Evolutionary conservation across 2,329 filamentous ascomycete genomes (phyloP).

Genomic region (Hymenoscyphus repandus): DNA sequence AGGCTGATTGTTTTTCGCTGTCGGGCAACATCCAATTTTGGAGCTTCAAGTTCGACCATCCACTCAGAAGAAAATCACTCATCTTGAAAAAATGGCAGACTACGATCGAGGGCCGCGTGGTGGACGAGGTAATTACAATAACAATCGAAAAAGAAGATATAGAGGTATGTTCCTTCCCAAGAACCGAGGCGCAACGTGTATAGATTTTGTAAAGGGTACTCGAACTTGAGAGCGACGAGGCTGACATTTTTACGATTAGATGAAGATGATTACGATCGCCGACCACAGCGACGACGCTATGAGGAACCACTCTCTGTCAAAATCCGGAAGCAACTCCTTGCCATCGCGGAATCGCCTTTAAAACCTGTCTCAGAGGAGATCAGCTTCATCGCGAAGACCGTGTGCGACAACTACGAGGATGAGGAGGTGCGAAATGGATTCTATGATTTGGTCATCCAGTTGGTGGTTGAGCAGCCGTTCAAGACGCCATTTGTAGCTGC

Average conservation of each 20-base stretch:
- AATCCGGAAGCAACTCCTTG: slow-evolving; percentile 72
- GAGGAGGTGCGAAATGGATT: slow-evolving; percentile 70
- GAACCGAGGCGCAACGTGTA: neutral
- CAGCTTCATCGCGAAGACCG: slow-evolving; percentile 65
- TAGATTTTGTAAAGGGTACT: neutral
- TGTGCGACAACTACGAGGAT: slow-evolving; percentile 82
- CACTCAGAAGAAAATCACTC: neutral
- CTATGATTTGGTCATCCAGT: slow-evolving; percentile 66
- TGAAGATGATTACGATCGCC: slow-evolving; percentile 72
- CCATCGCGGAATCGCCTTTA: slow-evolving; percentile 76
- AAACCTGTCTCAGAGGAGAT: slow-evolving; percentile 76
- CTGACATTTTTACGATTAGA: slow-evolving; percentile 42
- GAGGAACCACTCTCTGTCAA: slow-evolving; percentile 67
- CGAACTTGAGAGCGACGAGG: slow-evolving; percentile 10
- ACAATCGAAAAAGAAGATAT: slow-evolving; percentile 71
- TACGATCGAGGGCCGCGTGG: slow-evolving; percentile 38
- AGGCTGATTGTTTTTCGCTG: neutral
- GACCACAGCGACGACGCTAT: slow-evolving; percentile 67
- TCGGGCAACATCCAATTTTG: neutral
- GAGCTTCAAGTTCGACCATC: neutral
- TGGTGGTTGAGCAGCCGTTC: slow-evolving; percentile 86
- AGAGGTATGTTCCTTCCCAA: slow-evolving; percentile 52
- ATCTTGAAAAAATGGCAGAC: slow-evolving; percentile 41
- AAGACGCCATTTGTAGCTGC: slow-evolving; percentile 95
- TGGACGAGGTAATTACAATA: slow-evolving; percentile 40